phyloP scores from a whole-genome alignment of 2,329 filamentous ascomycete genomes.

The Graphiopsis chlorocephala region DNA sequence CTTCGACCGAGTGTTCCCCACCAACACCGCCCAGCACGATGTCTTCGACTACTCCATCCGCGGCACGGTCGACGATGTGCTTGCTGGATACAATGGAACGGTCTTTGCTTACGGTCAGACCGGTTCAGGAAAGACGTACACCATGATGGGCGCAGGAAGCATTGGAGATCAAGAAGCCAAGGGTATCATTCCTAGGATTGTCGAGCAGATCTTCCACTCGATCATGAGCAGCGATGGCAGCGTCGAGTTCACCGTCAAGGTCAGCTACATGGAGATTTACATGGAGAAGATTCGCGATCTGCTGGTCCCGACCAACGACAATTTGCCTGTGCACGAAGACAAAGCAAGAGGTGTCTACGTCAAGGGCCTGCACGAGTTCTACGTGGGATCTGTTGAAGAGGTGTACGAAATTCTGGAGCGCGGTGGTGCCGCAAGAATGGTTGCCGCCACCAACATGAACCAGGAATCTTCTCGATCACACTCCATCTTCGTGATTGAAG shows the following conservation, averaged over 20 bases:
- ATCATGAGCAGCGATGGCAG: slow-evolving; percentile 88
- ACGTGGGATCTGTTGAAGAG: slow-evolving; percentile 91
- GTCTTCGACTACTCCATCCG: slow-evolving; percentile 98
- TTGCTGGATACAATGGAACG: slow-evolving; percentile 98
- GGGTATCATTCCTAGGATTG: slow-evolving; percentile 94
- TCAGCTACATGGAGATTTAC: slow-evolving; percentile 99
- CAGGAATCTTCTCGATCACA: slow-evolving; percentile 96
- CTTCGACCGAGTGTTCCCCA: slow-evolving; percentile 96
- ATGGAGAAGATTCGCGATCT: slow-evolving; percentile 98
- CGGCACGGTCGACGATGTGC: slow-evolving; percentile 92
- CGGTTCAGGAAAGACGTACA: slow-evolving; percentile 97
- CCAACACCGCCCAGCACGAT: slow-evolving; percentile 83
- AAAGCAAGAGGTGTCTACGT: slow-evolving; percentile 95
- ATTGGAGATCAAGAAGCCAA: slow-evolving; percentile 86
- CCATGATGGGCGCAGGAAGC: slow-evolving; percentile 88
- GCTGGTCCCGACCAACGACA: slow-evolving; percentile 88
- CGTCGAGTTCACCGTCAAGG: slow-evolving; percentile 97
- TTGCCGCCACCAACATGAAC: slow-evolving; percentile 98
- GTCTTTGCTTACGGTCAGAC: slow-evolving; percentile 99
- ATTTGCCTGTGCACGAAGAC: slow-evolving; percentile 95
- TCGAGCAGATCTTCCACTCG: slow-evolving; percentile 95
- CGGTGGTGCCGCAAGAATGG: slow-evolving; percentile 84
- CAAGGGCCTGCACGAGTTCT: slow-evolving; percentile 90
- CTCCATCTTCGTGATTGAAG: slow-evolving; percentile 95
- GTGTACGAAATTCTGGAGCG: slow-evolving; percentile 96